Base-by-base conservation (phyloP, 2,329 filamentous ascomycete species). In the Neonectria punicea region DNA sequence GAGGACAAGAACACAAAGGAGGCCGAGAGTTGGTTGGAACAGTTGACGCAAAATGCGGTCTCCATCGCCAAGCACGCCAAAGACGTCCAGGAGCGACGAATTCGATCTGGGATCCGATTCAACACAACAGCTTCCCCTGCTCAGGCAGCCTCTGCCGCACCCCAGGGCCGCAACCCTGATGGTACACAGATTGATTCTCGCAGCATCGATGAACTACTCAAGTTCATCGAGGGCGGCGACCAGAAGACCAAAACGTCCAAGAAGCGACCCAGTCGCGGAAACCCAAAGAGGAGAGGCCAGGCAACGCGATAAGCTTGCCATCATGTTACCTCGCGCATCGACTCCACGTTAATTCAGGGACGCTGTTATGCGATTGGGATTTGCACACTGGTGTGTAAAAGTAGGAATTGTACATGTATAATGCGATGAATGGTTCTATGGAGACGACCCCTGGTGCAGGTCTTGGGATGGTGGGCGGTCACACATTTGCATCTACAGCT, bases 1-100 rank as follows among this genome's bases (percentile, higher is more conserved):
- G 90, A 97, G 43, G 94, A 98, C 80, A 93, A 94, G 80, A 98
- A 99, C 84, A 99, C 96, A 68, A 98, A 97, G 84, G 96, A 99
- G 79, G 95, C 96, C 2, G 94, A 97, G 83, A 93, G 89, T 76
- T 99, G 96, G 96, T 88, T 98, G 25, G 93, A 97, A 80, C 94
- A 97, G 80, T 88, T 99, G 64, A 98, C 95, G 0, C 93, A 97
- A 80, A 98, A 97, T 75, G 96, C 96, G 49, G 96, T 99, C 44
- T 92, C 90, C 36, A 94, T 98, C 71, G 95, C 94, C 55, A 98
- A 97, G 84, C 94, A 97, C 75, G 92, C 93, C 65, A 97, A 97
- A 82, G 92, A 96, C 69, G 85, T 93, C 41, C 90, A 96, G 80
- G 89, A 90, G 53, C 89, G 91, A 61, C 88, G 92, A 66, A 85